These are phyloP conservation scores for Colletotrichum caudatum DNA, from an alignment of 2,329 filamentous ascomycete genomes.

Conservation along the genomic window DNA sequence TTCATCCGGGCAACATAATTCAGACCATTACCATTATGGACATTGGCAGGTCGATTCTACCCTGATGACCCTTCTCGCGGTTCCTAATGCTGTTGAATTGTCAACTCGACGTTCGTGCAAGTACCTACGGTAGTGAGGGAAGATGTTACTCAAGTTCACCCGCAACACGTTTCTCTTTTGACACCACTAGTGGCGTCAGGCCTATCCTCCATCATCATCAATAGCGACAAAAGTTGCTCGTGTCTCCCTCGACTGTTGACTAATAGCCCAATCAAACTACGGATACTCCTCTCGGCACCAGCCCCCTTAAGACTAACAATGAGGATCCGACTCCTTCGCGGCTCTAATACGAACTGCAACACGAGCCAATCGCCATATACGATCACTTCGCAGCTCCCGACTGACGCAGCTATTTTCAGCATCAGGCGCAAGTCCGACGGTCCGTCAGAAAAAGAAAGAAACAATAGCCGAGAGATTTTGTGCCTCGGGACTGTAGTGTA, in stretches of 20 bases:
- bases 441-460: background rate
- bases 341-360: conserved; percentile 33
- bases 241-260: background rate
- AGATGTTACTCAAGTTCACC: conserved; percentile 10
- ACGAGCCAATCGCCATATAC: conserved; percentile 23
- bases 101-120: background rate
- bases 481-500: too few relatives aligned
- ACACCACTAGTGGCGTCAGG: background rate
- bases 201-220: background rate
- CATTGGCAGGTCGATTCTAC: too few relatives aligned
- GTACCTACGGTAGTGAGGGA: background rate
- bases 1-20: conserved; percentile 11
- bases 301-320: background rate
- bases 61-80: background rate
- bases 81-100: background rate
- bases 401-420: conserved; percentile 34
- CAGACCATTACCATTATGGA: background rate
- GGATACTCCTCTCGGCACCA: background rate
- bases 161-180: background rate
- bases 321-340: conserved; percentile 31
- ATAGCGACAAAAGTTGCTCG: background rate
- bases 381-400: background rate
- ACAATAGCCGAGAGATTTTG: background rate
- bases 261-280: conserved; percentile 21
- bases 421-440: background rate